A percentile compares a stretch with the other conserved stretches of the same genome.
phyloP scores from a whole-genome alignment of 176 grass and related monocot genomes.

The Avena eriantha region DNA sequence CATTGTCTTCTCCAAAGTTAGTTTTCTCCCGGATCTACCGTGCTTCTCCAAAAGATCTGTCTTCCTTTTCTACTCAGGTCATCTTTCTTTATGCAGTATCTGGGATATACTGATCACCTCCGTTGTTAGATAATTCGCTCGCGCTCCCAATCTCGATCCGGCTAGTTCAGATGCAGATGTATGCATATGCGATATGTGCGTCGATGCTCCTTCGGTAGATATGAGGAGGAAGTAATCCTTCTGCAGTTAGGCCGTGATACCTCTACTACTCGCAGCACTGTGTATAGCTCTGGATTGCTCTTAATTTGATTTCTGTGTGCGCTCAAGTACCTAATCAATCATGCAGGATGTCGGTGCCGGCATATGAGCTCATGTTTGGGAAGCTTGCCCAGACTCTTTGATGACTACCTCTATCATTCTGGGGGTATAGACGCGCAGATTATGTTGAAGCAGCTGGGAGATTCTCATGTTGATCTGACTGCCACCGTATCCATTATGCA shows the following conservation, averaged over 20 bases:
- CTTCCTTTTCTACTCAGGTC: not conserved
- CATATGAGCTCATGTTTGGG: no score
- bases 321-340: no score
- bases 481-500: no score
- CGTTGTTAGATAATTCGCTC: not conserved
- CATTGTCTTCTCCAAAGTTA: not conserved
- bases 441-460: no score
- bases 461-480: no score
- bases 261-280: not conserved
- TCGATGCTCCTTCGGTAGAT: not conserved
- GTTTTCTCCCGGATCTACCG: not conserved
- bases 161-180: not conserved
- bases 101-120: not conserved
- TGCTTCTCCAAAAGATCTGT: no score
- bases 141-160: not conserved
- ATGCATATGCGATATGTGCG: not conserved
- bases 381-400: no score
- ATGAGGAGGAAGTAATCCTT: not conserved
- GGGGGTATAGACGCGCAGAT: no score
- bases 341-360: no score
- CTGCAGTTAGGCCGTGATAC: not conserved
- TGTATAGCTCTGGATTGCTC: not conserved
- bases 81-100: not conserved
- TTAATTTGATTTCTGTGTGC: no score
- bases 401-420: no score